Conservation (phyloP, 345 rosid genomes). For the Lenwebbia sp. region DNA sequence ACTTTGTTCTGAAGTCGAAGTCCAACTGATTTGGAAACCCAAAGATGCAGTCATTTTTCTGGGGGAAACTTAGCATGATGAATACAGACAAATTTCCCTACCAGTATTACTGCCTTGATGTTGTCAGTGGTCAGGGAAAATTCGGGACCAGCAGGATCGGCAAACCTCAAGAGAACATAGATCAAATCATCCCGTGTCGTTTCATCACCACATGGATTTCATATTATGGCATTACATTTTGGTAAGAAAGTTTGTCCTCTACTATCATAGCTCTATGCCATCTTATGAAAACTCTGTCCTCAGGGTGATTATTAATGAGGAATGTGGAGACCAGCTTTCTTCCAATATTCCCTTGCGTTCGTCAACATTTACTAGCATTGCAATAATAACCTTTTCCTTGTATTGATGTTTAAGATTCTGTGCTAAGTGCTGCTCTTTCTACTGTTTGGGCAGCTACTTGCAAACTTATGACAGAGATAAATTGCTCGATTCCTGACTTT, state of each 20-base stretch:
- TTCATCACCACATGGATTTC: not conserved
- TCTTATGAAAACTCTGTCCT: not conserved
- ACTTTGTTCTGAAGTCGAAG: not conserved
- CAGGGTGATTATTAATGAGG: not conserved
- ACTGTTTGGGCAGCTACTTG: conserved; percentile 51
- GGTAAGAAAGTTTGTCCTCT: not conserved
- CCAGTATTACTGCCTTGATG: conserved; percentile 17
- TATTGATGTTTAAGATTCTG: not conserved
- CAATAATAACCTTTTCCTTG: not conserved
- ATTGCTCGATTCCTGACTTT: conserved; percentile 85
- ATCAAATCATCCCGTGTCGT: no score
- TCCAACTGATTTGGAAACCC: no score
- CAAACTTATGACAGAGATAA: conserved; percentile 92
- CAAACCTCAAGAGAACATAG: conserved; percentile 8
- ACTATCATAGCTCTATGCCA: not conserved
- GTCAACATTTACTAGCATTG: not conserved
- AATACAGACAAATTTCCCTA: not conserved
- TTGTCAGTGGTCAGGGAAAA: conserved; percentile 3
- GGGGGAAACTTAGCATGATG: not conserved
- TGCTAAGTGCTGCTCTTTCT: not conserved
- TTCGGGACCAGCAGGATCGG: not conserved
- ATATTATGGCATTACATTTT: not conserved
- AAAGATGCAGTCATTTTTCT: not conserved
- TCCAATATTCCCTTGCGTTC: not conserved
- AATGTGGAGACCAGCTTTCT: not conserved